These are phyloP conservation scores for Cyclostephanos invisitatus DNA, from an alignment of 108 stramenopile genomes.

Conservation along the genomic window DNA sequence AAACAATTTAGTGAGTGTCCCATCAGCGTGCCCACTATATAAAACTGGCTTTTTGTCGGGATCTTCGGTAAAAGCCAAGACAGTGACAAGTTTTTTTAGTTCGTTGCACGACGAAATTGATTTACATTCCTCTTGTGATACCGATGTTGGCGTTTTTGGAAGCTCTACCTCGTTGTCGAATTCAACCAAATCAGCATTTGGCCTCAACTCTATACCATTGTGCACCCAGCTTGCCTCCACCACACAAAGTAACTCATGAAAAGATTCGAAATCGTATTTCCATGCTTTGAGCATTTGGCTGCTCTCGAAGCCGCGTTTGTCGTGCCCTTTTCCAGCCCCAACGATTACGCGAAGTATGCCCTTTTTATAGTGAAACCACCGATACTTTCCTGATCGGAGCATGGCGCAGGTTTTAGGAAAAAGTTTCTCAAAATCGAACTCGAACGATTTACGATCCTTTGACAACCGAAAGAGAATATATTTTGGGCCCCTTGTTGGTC, in stretches of 20 bases:
- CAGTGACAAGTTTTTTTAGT: constrained; percentile 36
- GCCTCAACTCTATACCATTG: constrained; percentile 28
- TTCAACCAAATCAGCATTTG: constrained; percentile 11
- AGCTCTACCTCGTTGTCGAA: constrained; percentile 33
- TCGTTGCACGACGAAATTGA: constrained; percentile 8
- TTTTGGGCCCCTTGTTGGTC: constrained; percentile 19
- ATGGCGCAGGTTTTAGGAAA: constrained; percentile 45
- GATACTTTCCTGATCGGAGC: constrained; percentile 32
- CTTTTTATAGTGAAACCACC: constrained; percentile 43
- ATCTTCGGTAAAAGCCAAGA: constrained; percentile 39
- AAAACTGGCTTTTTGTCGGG: constrained; percentile 34
- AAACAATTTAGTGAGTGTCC: constrained; percentile 43
- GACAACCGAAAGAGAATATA: constrained; percentile 17
- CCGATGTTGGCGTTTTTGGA: constrained; percentile 23
- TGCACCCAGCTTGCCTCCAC: constrained; percentile 49
- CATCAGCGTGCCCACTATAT: constrained; percentile 46
- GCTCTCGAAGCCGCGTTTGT: constrained; percentile 8
- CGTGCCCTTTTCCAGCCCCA: constrained; percentile 33
- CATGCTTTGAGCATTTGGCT: constrained; percentile 33
- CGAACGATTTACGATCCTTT: constrained; percentile 11
- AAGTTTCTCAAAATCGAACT: constrained; percentile 33
- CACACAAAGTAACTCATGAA: constrained; percentile 44
- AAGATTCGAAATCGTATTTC: constrained; percentile 42
- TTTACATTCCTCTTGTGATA: constrained; percentile 16
- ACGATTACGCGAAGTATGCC: constrained; percentile 34